phyloP scores from a whole-genome alignment of 257 asterid genomes.

The Linaria vulgaris region DNA sequence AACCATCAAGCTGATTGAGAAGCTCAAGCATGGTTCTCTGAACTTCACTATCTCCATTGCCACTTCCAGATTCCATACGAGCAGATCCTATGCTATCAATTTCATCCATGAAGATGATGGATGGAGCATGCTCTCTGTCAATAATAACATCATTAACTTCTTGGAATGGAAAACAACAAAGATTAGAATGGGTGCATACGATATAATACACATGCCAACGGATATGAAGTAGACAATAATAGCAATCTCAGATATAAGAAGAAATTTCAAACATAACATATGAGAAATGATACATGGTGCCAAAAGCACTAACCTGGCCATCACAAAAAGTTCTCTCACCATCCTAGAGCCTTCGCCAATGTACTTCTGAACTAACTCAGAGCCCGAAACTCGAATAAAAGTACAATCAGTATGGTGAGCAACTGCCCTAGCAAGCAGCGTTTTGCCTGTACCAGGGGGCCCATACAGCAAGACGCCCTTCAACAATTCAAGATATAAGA shows the following conservation, averaged over 20 bases:
- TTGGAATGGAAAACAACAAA: neutral
- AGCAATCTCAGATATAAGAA: too few species aligned
- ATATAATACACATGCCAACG: neutral
- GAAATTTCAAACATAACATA: neutral
- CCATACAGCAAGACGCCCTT: constrained; percentile 66
- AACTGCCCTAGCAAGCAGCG: constrained; percentile 67
- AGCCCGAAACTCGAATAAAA: constrained; percentile 60
- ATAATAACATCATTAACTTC: constrained; percentile 16
- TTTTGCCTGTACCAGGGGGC: constrained; percentile 70
- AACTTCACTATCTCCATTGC: constrained; percentile 92
- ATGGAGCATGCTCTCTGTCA: constrained; percentile 87
- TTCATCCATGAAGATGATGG: constrained; percentile 93
- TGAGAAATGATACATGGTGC: neutral
- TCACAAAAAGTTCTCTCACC: constrained; percentile 95
- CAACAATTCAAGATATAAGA: constrained; percentile 23
- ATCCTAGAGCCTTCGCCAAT: constrained; percentile 77
- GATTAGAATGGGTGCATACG: neutral
- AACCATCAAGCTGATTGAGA: constrained; percentile 94
- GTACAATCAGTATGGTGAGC: constrained; percentile 65
- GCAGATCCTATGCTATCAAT: constrained; percentile 92
- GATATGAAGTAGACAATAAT: neutral
- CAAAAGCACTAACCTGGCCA: constrained; percentile 70
- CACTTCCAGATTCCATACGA: constrained; percentile 93
- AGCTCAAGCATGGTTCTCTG: constrained; percentile 93
- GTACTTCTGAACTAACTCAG: constrained; percentile 59